Conservation (phyloP, 805 yeast genomes). For the Metschnikowia picachoensis region DNA sequence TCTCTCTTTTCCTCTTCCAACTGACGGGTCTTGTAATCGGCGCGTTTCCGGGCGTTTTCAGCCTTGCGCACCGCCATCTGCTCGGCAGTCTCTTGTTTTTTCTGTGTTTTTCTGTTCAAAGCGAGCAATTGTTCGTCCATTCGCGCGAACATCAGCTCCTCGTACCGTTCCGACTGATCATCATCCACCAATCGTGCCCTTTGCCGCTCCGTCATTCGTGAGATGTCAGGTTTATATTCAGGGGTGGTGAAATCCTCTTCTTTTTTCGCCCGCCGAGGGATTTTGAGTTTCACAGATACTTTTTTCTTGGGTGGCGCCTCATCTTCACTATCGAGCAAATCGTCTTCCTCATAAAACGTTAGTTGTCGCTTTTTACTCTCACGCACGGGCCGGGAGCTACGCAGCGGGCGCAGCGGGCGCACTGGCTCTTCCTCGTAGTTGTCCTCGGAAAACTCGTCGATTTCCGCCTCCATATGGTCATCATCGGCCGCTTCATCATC, state of each 20-base stretch:
- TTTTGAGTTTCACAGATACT: slow-evolving; percentile 14
- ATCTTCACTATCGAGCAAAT: slow-evolving; percentile 28
- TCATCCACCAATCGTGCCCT: slow-evolving; percentile 43
- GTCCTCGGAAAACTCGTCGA: slow-evolving; percentile 9
- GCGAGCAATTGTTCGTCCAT: slow-evolving; percentile 24
- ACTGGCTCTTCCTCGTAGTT: slow-evolving; percentile 10
- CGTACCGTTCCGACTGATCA: slow-evolving; percentile 13
- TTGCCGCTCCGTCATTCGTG: slow-evolving; percentile 56
- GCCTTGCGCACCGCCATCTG: slow-evolving; percentile 77
- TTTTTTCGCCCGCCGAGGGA: slow-evolving; percentile 11
- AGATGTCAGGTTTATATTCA: slow-evolving; percentile 44
- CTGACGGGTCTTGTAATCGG: slow-evolving; percentile 75
- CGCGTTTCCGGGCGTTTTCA: slow-evolving; percentile 84
- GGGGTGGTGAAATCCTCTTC: slow-evolving; percentile 32
- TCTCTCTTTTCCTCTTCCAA: slow-evolving; percentile 92
- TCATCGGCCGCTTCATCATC: slow-evolving; percentile 12
- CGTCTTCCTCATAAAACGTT: slow-evolving; percentile 37
- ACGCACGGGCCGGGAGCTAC: slow-evolving; percentile 16
- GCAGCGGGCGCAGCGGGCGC: slow-evolving; percentile 9
- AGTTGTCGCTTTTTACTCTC: slow-evolving; percentile 36
- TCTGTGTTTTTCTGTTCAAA: slow-evolving; percentile 38
- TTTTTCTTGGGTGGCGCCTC: slow-evolving; percentile 17
- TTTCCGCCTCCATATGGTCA: slow-evolving; percentile 7
- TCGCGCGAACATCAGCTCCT: slow-evolving; percentile 25
- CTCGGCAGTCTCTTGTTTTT: slow-evolving; percentile 71